Evolutionary conservation across 2,329 filamentous ascomycete genomes (phyloP), one percentile per base, ranked within the genome.

Genomic region (Furcasterigmium sp.): DNA sequence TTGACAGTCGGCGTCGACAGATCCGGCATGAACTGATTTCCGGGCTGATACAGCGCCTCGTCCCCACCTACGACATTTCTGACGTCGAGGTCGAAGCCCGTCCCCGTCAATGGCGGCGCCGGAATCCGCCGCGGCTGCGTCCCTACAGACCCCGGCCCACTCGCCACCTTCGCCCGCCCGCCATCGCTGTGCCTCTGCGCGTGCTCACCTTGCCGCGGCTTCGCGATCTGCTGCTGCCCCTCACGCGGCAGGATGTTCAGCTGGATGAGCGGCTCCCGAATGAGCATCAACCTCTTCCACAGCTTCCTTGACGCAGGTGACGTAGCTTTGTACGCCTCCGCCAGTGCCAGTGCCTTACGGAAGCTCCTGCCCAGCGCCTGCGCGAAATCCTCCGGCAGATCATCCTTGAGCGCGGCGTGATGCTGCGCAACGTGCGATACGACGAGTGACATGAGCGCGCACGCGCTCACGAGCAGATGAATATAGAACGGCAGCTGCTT

Each of bases 401-500:
- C 29, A 6, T 8, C 11, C 7, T 8, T 14, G n/a, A 32, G 29
- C 11, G 29, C 29, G 29, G 29, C 29, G n/a, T 32, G 29, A n/a
- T 32, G 29, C 29, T 32, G 29, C 8, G 29, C 29, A 13, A 32
- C 29, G 29, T 32, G 29, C n/a, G 29, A 8, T 8, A 32, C n/a
- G 29, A 29, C 37, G 18, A 47, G 45, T 21, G 43, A 47, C 23
- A 45, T 9, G n/a, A 47, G 42, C 10, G 45, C 45, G 8, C 28
- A 47, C 17, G 43, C 38, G 18, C 42, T 38, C 5, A 43, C 45
- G 10, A 47, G 42, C 1, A 47, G 25, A 30, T 47, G 45, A 10
- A 45, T 39, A 20, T 41, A 47, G 21, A 39, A 44, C 19, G 45
- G 45, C 23, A 45, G 45, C 21, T 47, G 45, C 23, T 39, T 41